Base-by-base conservation (phyloP, 148 eudicot species). In the Vaccinium corymbosum region DNA sequence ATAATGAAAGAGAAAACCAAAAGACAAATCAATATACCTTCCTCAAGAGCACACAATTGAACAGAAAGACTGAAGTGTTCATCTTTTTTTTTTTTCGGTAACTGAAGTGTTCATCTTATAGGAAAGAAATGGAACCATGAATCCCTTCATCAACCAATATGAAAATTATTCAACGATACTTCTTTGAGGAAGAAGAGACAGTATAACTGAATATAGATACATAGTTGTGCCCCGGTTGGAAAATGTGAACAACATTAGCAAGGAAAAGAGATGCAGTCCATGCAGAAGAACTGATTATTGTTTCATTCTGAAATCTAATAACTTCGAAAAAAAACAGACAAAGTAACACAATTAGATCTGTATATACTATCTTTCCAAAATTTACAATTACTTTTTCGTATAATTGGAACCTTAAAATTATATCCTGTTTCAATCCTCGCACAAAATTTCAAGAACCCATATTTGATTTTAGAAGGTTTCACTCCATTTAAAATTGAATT, bases 211-310 rank as follows among this genome's bases (percentile, higher is more conserved):
- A 70, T 6, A 70, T 13, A 29, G 15, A 71, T 71, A 61, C 35
- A 80, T 3, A 38, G 29, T 3, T 42, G 29, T 8, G 52, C 51
- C 20, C 12, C 13, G 15, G 52, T 80, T n/a, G 32, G 72, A 57
- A 57, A 38, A 59, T 42, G n/a, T 59, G 52, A 16, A 17, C n/a
- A 56, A 29, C 49, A 56, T 12, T 66, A 66, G 15, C 59, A 32
- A 79, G 81, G 42, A 56, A 79, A 38, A 79, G 81, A 79, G 29
- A 76, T 76, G 79, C 57, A 32, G 38, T 56, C 61, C 42, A 55
- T 15, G 29, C 53, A 38, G 72, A 80, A 35, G 70, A n/a, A 72
- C n/a, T 35, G 8, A 11, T 35, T 15, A 71, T 71, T 14, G 19
- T 71, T 29, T 71, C 11, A 35, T 13, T 71, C 48, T 35, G 76